Evolutionary conservation across 805 yeast species (phyloP).

Genomic region (Nematodospora valgi): DNA sequence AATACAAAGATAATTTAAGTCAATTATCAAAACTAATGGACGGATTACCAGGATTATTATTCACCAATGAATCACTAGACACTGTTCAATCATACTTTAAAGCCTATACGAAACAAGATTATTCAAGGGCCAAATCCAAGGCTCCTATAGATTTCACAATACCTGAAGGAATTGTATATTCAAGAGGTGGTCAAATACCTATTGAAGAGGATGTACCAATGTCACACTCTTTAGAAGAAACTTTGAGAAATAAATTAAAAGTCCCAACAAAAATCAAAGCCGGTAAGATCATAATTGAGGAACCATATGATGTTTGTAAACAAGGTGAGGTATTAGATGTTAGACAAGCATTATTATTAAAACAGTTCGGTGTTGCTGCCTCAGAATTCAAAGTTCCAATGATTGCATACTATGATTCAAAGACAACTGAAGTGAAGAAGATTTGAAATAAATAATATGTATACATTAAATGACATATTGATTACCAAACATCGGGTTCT

Average conservation of each 20-base stretch:
- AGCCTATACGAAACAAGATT: conserved; percentile 76
- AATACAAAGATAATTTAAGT: conserved; percentile 65
- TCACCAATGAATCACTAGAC: conserved; percentile 84
- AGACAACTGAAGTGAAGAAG: neutral
- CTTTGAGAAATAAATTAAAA: conserved; percentile 82
- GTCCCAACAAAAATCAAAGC: conserved; percentile 87
- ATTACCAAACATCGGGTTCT: too few species aligned
- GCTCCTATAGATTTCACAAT: conserved; percentile 81
- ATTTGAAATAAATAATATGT: neutral
- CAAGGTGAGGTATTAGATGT: conserved; percentile 82
- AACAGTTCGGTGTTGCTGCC: conserved; percentile 94
- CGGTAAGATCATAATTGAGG: conserved; percentile 79
- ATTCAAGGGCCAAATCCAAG: conserved; percentile 81
- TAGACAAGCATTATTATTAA: conserved; percentile 84
- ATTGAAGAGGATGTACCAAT: conserved; percentile 92
- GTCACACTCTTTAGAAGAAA: conserved; percentile 93
- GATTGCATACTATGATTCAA: conserved; percentile 58
- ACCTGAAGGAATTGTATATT: conserved; percentile 88
- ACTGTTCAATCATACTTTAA: conserved; percentile 88
- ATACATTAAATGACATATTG: conserved; percentile 3
- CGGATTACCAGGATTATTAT: conserved; percentile 84
- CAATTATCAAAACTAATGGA: conserved; percentile 51
- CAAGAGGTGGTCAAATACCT: conserved; percentile 92
- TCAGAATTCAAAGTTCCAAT: conserved; percentile 83
- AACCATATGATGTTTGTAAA: conserved; percentile 76